These are phyloP conservation scores for Clarireedia hainanense DNA, from an alignment of 2,329 filamentous ascomycete genomes.

Conservation along the genomic window DNA sequence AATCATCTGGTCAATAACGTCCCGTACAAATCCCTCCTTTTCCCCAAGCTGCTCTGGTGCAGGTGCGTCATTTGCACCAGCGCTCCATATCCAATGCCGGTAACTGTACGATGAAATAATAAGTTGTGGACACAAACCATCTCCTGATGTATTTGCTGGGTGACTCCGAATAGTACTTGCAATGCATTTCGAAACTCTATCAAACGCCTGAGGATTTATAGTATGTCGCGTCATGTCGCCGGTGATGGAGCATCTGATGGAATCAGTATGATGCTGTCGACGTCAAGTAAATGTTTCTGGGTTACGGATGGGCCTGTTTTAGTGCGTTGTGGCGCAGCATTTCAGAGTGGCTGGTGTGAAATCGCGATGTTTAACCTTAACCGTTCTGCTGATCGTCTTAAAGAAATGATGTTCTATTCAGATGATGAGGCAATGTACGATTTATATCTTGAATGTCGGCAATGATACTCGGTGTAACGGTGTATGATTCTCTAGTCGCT, in stretches of 20 bases:
- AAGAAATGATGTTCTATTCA: too few relatives aligned
- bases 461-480: too few relatives aligned
- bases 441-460: too few relatives aligned
- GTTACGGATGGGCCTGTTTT: too few relatives aligned
- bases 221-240: neutral
- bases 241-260: neutral
- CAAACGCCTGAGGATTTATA: neutral
- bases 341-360: too few relatives aligned
- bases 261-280: too few relatives aligned
- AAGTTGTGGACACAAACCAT: conserved; percentile 7
- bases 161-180: conserved; percentile 5
- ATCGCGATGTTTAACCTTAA: too few relatives aligned
- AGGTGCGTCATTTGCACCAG: neutral
- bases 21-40: conserved; percentile 4
- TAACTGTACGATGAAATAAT: conserved; percentile 5
- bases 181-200: conserved; percentile 4
- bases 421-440: too few relatives aligned
- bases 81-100: neutral
- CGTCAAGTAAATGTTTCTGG: too few relatives aligned
- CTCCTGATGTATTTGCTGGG: conserved; percentile 6
- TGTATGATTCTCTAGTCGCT: too few relatives aligned
- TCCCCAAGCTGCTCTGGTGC: neutral
- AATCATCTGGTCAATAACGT: conserved; percentile 5
- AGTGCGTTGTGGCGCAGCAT: too few relatives aligned
- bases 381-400: too few relatives aligned